A percentile compares a stretch with the other conserved stretches of the same genome.
These are phyloP conservation scores for Cryptosporidium ubiquitum DNA, from an alignment of 169 alveolate genomes.

Conservation along the genomic window DNA sequence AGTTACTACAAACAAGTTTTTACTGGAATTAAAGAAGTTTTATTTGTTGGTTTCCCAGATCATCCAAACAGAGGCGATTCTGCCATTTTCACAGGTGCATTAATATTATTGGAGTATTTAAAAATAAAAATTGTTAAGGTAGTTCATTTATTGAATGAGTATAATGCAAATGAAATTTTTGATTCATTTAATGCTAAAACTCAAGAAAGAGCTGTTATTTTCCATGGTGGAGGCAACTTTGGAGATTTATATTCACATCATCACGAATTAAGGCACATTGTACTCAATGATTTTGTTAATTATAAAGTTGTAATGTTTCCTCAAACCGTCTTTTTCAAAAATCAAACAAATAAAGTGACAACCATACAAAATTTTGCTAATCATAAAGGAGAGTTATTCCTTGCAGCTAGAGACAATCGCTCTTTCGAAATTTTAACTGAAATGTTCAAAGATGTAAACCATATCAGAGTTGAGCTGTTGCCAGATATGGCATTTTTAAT, in stretches of 20 bases:
- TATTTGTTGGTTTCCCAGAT: constrained; percentile 70
- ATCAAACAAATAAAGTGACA: background rate
- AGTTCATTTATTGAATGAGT: constrained; percentile 44
- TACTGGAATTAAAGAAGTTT: constrained; percentile 32
- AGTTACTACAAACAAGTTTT: constrained; percentile 36
- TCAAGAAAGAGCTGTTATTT: constrained; percentile 31
- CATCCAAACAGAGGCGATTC: constrained; percentile 74
- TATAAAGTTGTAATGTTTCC: constrained; percentile 65
- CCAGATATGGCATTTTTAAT: constrained; percentile 69
- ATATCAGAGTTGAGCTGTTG: constrained; percentile 7
- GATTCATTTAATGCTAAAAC: constrained; percentile 4
- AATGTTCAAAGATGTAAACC: constrained; percentile 12
- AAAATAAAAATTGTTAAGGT: constrained; percentile 34
- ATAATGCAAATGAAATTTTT: constrained; percentile 21
- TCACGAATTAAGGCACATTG: constrained; percentile 56
- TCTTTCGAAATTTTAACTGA: constrained; percentile 24
- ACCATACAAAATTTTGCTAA: constrained; percentile 17
- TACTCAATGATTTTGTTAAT: constrained; percentile 27
- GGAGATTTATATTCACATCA: constrained; percentile 73
- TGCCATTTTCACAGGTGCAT: constrained; percentile 67
- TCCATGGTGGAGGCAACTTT: constrained; percentile 72
- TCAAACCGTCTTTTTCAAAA: constrained; percentile 60
- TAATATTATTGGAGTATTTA: constrained; percentile 44
- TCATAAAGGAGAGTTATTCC: constrained; percentile 49
- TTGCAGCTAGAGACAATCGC: constrained; percentile 51